Base-by-base conservation (phyloP, 768 basidiomycete species). In the Plicaturopsis crispa region DNA sequence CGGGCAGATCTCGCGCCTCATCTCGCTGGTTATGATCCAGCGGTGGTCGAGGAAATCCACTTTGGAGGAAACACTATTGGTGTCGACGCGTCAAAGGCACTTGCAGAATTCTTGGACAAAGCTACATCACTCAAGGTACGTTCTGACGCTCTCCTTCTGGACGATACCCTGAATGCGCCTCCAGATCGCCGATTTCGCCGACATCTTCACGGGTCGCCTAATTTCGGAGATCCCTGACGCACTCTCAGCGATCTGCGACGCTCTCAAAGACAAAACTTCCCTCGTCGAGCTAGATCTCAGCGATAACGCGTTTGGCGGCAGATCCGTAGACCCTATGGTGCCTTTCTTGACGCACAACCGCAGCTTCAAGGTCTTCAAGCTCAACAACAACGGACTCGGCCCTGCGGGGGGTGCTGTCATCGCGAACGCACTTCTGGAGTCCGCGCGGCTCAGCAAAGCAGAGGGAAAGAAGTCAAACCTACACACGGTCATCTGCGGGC, bases 371-470 rank as follows among this genome's bases (percentile, higher is more conserved):
- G 70, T 88, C 39, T 76, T 99, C 53, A 84, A 82, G 50, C 75
- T 98, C 45, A 94, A 90, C 65, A 99, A 98, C 69, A 97, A 98
- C 59, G 94, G 94, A 17, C 77, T 99, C 13, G 94, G 94, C 7
- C 86, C 89, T 11, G 80, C 77, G 13, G 96, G 91, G 19, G 96
- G 96, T 30, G 65, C 65, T 8, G 77, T 84, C 54, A 77, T 99
- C 48, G 89, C 96, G 35, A 72, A 80, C 38, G 96, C 96, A 17
- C 66, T 98, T 10, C 63, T 74, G 16, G 75, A 78, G 44, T 88
- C 88, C 18, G 92, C 90, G 1, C 63, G 69, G 38, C 66, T 80
- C 40, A 78, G 72, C 44, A 75, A 81, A 46, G 66, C 64, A 17
- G 78, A 77, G 28, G 86, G 84, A 7, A 72, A 77, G 51, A 62